These are phyloP conservation scores for Plantago elongata DNA, from an alignment of 257 asterid species.

Conservation along the genomic window DNA sequence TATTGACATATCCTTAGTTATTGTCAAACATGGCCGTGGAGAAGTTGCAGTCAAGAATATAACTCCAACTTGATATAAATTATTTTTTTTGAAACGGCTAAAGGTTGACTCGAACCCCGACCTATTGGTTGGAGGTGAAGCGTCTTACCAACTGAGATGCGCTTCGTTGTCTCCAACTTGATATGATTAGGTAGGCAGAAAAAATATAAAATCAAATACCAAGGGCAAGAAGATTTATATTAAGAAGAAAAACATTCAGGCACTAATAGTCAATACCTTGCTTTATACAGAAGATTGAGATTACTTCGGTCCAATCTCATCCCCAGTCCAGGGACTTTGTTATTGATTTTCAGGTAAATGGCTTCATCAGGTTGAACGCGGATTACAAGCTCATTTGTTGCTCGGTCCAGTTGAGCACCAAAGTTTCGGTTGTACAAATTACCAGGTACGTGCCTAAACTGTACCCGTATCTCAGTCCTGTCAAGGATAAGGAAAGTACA, in stretches of 20 bases:
- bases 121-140: too few relatives aligned
- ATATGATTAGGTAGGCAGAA: too few relatives aligned
- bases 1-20: neutral
- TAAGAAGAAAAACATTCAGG: neutral
- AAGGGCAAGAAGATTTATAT: too few relatives aligned
- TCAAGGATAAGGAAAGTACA: constrained; percentile 1
- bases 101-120: too few relatives aligned
- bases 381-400: constrained; percentile 95
- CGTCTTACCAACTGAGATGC: too few relatives aligned
- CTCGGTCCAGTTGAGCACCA: constrained; percentile 78
- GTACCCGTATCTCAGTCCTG: constrained; percentile 93
- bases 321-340: constrained; percentile 94
- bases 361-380: constrained; percentile 98
- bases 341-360: constrained; percentile 78
- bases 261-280: constrained; percentile 54
- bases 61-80: too few relatives aligned
- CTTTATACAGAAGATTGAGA: constrained; percentile 83
- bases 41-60: neutral
- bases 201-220: too few relatives aligned
- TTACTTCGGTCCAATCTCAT: constrained; percentile 87
- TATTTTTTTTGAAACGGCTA: too few relatives aligned
- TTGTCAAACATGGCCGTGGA: neutral
- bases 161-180: too few relatives aligned
- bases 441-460: constrained; percentile 94
- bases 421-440: constrained; percentile 62